Conservation (phyloP, 2,329 filamentous ascomycete species). For the Trichoderma brevicompactum region DNA sequence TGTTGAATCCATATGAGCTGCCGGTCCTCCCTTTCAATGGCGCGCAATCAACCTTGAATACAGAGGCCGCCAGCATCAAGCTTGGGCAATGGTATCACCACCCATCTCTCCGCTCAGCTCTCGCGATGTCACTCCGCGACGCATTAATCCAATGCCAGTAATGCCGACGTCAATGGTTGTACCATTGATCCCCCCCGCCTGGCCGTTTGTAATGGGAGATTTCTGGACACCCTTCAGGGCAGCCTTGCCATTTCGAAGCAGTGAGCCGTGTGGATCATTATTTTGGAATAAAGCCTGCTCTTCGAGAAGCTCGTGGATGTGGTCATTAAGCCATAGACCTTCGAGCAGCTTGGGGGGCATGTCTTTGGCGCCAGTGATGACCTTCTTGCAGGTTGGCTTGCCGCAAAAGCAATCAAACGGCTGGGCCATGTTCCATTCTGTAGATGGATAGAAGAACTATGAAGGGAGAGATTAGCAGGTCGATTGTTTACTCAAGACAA, state of each 20-base stretch:
- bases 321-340: conserved; percentile 64
- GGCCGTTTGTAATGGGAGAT: conserved; percentile 38
- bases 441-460: conserved; percentile 75
- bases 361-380: conserved; percentile 65
- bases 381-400: conserved; percentile 60
- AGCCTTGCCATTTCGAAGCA: background rate
- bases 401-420: conserved; percentile 69
- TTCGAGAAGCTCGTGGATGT: conserved; percentile 61
- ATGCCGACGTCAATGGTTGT: background rate
- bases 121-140: conserved; percentile 56
- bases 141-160: conserved; percentile 32
- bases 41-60: background rate
- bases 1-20: conserved; percentile 31
- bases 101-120: conserved; percentile 66
- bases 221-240: conserved; percentile 32
- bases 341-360: conserved; percentile 60
- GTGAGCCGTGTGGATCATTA: conserved; percentile 27
- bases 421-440: conserved; percentile 76
- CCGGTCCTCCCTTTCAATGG: conserved; percentile 1
- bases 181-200: conserved; percentile 29
- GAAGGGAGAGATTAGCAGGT: background rate
- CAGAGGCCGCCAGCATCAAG: conserved; percentile 30
- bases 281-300: conserved; percentile 39
- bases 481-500: background rate
- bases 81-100: conserved; percentile 54